Conservation (phyloP, 805 yeast species). For the Ogataea neopini region DNA sequence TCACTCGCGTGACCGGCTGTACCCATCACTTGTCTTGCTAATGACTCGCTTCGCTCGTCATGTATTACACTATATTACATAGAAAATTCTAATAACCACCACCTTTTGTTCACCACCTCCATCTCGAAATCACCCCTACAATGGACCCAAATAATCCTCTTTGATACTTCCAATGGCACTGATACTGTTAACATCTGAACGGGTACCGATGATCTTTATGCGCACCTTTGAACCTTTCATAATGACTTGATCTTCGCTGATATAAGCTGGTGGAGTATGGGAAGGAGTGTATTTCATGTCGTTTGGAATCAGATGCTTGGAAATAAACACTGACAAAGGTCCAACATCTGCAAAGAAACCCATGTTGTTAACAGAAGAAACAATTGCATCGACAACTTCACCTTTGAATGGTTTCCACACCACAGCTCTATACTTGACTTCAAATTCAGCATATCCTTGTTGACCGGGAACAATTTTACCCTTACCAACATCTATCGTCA, state of each 20-base stretch:
- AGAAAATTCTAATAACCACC: background rate
- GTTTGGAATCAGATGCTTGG: slow-evolving; percentile 91
- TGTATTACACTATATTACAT: slow-evolving; percentile 6
- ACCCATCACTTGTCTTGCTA: too few relatives aligned
- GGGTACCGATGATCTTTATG: slow-evolving; percentile 93
- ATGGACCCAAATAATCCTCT: slow-evolving; percentile 94
- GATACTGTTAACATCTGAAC: slow-evolving; percentile 96
- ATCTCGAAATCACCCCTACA: too few relatives aligned
- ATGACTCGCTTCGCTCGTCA: too few relatives aligned
- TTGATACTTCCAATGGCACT: slow-evolving; percentile 97
- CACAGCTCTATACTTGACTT: slow-evolving; percentile 92
- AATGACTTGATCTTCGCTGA: slow-evolving; percentile 90
- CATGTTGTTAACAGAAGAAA: slow-evolving; percentile 88
- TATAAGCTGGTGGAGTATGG: slow-evolving; percentile 98
- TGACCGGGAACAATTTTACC: slow-evolving; percentile 85
- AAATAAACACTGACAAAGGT: slow-evolving; percentile 90
- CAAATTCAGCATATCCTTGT: slow-evolving; percentile 93
- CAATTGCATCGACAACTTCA: slow-evolving; percentile 96
- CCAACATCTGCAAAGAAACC: slow-evolving; percentile 99
- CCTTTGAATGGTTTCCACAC: slow-evolving; percentile 99
- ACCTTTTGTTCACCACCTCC: background rate
- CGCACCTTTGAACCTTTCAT: slow-evolving; percentile 93
- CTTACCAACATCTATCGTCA: slow-evolving; percentile 91
- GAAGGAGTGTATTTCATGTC: slow-evolving; percentile 94
- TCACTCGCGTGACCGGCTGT: too few relatives aligned